These are phyloP conservation scores for Lachnellula suecica DNA, from an alignment of 2,329 filamentous ascomycete species.

Conservation along the genomic window DNA sequence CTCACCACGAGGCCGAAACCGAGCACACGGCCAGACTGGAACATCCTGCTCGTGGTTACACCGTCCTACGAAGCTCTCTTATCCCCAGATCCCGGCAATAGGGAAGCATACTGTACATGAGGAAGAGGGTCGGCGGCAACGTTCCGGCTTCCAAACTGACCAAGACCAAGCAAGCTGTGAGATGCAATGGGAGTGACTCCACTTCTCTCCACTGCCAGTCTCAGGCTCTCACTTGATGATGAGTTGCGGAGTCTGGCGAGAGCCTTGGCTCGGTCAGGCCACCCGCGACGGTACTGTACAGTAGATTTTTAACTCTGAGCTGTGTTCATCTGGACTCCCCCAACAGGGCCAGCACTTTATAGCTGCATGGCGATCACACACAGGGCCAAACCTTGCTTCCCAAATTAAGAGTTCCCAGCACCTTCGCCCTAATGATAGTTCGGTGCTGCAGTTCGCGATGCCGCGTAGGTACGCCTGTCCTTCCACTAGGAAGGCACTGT, in stretches of 20 bases:
- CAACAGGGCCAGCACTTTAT: neutral
- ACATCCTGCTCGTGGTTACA: neutral
- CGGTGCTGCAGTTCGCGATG: neutral
- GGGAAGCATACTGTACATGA: neutral
- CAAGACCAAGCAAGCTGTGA: neutral
- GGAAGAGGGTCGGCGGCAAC: neutral
- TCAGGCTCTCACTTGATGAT: neutral
- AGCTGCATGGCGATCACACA: slow-evolving; percentile 13
- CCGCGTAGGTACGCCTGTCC: neutral
- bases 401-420: too few relatives aligned
- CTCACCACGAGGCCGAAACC: neutral
- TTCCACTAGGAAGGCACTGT: neutral
- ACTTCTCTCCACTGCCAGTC: neutral
- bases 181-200: neutral
- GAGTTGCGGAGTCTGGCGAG: neutral
- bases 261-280: too few relatives aligned
- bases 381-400: slow-evolving; percentile 5
- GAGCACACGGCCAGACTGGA: neutral
- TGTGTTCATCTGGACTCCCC: neutral
- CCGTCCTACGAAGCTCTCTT: neutral
- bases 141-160: neutral
- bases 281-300: too few relatives aligned
- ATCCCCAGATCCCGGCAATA: too few relatives aligned
- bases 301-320: too few relatives aligned
- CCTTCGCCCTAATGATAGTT: neutral